These are phyloP conservation scores for Suillus lakei DNA, from an alignment of 768 basidiomycete genomes.

Conservation along the genomic window DNA sequence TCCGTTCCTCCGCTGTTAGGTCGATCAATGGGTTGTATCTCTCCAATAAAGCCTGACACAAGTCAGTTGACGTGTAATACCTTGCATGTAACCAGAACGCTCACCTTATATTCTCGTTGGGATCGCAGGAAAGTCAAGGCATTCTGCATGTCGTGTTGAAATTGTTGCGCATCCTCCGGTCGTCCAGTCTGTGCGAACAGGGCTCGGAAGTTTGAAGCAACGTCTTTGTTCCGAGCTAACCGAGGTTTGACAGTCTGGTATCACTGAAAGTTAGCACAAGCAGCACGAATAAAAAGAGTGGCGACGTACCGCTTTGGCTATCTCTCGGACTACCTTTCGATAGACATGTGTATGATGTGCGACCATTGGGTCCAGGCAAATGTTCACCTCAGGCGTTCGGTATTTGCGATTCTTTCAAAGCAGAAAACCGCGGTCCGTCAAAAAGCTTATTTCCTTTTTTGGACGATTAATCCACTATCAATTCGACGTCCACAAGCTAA, in stretches of 20 bases:
- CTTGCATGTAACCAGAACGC: slow-evolving; percentile 18
- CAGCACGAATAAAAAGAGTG: slow-evolving; percentile 9
- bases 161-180: slow-evolving; percentile 23
- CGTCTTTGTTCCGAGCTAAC: slow-evolving; percentile 42
- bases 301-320: slow-evolving; percentile 29
- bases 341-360: slow-evolving; percentile 24
- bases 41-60: slow-evolving; percentile 69
- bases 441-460: slow-evolving; percentile 17
- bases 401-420: no score
- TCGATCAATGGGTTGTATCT: slow-evolving; percentile 88
- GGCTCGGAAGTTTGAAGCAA: slow-evolving; percentile 57
- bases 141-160: slow-evolving; percentile 59
- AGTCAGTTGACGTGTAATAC: slow-evolving; percentile 2
- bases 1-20: slow-evolving; percentile 77
- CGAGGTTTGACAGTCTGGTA: slow-evolving; percentile 43
- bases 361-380: slow-evolving; percentile 19
- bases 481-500: background rate
- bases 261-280: background rate
- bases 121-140: slow-evolving; percentile 70
- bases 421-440: background rate
- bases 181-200: slow-evolving; percentile 50
- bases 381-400: background rate
- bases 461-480: slow-evolving; percentile 13
- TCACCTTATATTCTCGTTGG: slow-evolving; percentile 78
- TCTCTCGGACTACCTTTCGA: slow-evolving; percentile 35